A percentile compares a stretch with the other conserved stretches of the same genome.
Evolutionary conservation across 2,329 filamentous ascomycete species (phyloP).

Genomic region (Pseudogymnoascus sp.): DNA sequence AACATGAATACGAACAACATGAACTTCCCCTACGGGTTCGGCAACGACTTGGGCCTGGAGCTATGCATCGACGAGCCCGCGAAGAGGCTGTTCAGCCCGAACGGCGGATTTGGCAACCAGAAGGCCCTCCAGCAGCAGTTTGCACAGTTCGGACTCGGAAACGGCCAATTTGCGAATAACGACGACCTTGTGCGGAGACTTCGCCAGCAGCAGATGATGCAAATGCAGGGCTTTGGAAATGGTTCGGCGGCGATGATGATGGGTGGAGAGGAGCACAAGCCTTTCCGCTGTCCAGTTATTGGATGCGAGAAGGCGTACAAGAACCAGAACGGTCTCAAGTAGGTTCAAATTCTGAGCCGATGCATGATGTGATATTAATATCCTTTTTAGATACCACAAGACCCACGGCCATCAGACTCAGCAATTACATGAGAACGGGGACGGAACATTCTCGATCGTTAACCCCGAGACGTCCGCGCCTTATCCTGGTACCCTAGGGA

Average conservation of each 20-base stretch:
- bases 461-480: conserved; percentile 91
- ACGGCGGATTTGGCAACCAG: conserved; percentile 59
- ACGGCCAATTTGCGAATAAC: conserved; percentile 55
- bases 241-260: conserved; percentile 43
- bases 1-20: conserved; percentile 37
- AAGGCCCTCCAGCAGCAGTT: conserved; percentile 58
- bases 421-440: conserved; percentile 90
- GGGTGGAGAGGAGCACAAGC: conserved; percentile 85
- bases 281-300: conserved; percentile 95
- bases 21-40: conserved; percentile 27
- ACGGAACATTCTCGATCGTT: conserved; percentile 96
- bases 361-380: conserved; percentile 11
- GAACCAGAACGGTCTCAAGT: conserved; percentile 98
- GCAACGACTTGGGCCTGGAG: conserved; percentile 47
- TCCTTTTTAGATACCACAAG: conserved; percentile 51
- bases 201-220: conserved; percentile 50
- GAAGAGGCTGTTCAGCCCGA: conserved; percentile 85
- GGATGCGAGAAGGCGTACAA: conserved; percentile 99
- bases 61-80: conserved; percentile 83
- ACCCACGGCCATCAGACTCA: conserved; percentile 93
- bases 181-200: conserved; percentile 65
- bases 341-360: conserved; percentile 30
- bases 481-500: conserved; percentile 93
- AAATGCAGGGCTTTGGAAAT: conserved; percentile 23
- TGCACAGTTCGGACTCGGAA: conserved; percentile 58